Evolutionary conservation across 805 yeast genomes (phyloP), one percentile per base, ranked within the genome.

Genomic region (Ogataea naganishii): DNA sequence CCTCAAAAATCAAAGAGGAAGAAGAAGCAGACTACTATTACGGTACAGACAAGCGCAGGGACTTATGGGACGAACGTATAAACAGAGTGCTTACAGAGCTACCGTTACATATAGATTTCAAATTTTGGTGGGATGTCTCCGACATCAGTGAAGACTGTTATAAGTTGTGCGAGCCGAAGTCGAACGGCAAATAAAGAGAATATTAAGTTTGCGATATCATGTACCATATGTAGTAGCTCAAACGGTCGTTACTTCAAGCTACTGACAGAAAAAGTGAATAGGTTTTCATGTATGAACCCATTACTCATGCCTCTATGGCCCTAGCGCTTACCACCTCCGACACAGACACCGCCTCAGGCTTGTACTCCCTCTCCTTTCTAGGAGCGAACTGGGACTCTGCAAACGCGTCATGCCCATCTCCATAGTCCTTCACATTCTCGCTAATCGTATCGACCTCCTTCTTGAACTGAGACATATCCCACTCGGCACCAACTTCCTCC

Each of bases 341-440:
- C n/a, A 9, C 22, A 20, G 22, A 20, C n/a, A 9, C n/a, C 6
- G 24, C 12, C 6, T 22, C 10, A 10, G 22, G 10, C 14, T n/a
- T 20, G 16, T 11, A 13, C 19, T 29, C 47, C 29, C 60, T 51
- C 37, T 56, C 53, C 30, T 51, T 40, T 7, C 20, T 19, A 14
- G 47, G 22, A 14, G 29, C 27, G 15, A 30, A 7, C 31, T 38
- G 44, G 19, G 58, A 52, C 28, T 47, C 56, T 10, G 51, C 48
- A 38, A 57, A 55, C 5, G 62, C 67, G 29, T 45, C 41, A 7
- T 47, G 32, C 47, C 84, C 88, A 53, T 80, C 84, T 49, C 88
- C 88, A 42, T 79, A 79, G 55, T 79, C 88, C 50, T 72, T 78
- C 40, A 76, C 67, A 30, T 62, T 64, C 23, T 58, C 65, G 23